phyloP scores from a whole-genome alignment of 441 rosid species.

The Gossypium laxum region DNA sequence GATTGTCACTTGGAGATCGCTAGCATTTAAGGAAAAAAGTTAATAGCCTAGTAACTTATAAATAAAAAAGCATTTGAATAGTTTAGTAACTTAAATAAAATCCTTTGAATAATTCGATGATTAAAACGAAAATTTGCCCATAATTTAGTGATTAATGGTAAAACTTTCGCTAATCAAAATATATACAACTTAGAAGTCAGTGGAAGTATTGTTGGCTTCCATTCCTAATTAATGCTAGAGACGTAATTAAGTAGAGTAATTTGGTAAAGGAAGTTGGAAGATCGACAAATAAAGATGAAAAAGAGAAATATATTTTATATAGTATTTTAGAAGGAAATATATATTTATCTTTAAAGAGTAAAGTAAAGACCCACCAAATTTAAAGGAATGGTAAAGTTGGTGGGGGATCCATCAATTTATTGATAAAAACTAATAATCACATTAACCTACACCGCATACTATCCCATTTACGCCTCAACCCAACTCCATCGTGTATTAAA shows the following conservation, averaged over 20 bases:
- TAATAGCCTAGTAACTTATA: not conserved
- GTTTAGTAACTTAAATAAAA: too few species aligned
- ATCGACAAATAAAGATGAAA: not conserved
- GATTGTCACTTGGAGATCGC: not conserved
- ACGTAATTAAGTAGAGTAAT: not conserved
- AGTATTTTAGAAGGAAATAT: too few species aligned
- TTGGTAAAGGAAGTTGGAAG: not conserved
- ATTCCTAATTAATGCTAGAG: not conserved
- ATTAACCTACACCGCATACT: not conserved
- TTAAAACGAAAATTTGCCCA: too few species aligned
- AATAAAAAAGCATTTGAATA: too few species aligned
- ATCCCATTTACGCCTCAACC: not conserved
- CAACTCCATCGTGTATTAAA: not conserved
- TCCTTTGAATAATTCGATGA: too few species aligned
- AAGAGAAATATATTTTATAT: too few species aligned
- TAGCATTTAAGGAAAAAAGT: too few species aligned
- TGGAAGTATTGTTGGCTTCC: too few species aligned
- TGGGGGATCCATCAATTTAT: not conserved
- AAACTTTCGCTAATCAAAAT: too few species aligned
- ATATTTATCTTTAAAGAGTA: not conserved
- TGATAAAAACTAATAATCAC: conserved; percentile 11
- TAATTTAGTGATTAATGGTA: too few species aligned
- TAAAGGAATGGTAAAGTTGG: not conserved
- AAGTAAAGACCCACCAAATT: not conserved
- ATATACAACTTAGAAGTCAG: not conserved